Base-by-base conservation (phyloP, 2,329 filamentous ascomycete species). In the Colletotrichum sp. region DNA sequence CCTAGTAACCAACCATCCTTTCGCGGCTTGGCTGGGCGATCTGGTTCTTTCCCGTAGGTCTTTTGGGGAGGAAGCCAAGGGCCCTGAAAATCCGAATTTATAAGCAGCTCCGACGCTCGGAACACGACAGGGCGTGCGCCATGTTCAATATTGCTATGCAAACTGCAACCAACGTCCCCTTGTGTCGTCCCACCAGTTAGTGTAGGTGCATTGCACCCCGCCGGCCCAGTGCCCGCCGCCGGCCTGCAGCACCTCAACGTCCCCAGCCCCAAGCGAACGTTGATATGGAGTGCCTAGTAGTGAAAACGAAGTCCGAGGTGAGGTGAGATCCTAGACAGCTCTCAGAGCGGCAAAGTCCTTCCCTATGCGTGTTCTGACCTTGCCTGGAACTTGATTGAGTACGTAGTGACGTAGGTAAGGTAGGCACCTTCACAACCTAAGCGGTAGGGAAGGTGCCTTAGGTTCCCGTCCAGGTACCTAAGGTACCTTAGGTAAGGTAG, bases 91-190 rank as follows among this genome's bases (percentile, higher is more conserved):
- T 49, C 18, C 44, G 18, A 55, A 76, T 76, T 76, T 76, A 65
- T 74, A 76, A 76, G 74, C 74, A 71, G 60, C 32, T 73, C 73
- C 73, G 70, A 73, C 64, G 32, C 64, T 73, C 73, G 73, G 69
- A 76, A 68, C 44, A 39, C 34, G 6, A 36, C 64, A 62, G 26
- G 10, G 21, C 52, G 26, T 30, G 26, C 26, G 15, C 16, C 26
- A 26, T 32, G 59, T 10, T 57, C 52, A 49, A 49, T 49, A 49
- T 44, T 55, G 49, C 49, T 26, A 21, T 21, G 49, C 49, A 26
- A 21, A 18, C 64, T 18, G 34, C 60, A 52, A 49, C 60, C 66
- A 49, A 60, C 72, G 57, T 49, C 18, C 72, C 39, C 18, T n/a
- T n/a, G 18, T 49, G 18, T 49, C 18, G 5, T 49, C 39, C 39